Percentiles rank a stretch among this genome's conserved stretches.
These are phyloP conservation scores for Blastobotrys robertii DNA, from an alignment of 805 yeast species.

Conservation along the genomic window DNA sequence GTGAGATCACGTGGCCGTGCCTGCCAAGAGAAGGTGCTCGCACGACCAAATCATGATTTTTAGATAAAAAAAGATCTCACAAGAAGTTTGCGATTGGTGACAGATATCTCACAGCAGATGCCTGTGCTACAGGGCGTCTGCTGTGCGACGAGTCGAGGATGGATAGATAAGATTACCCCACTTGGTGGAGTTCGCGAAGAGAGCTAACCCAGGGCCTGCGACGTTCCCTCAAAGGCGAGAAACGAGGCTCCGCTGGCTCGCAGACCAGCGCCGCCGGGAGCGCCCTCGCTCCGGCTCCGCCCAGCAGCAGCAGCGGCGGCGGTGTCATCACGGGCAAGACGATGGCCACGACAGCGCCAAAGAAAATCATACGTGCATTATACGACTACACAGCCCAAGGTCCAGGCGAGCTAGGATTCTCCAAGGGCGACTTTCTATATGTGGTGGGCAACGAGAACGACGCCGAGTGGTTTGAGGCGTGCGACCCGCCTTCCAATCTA, in stretches of 20 bases:
- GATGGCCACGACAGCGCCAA: constrained; percentile 45
- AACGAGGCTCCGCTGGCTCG: constrained; percentile 17
- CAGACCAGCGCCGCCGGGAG: constrained; percentile 5
- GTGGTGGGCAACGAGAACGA: constrained; percentile 56
- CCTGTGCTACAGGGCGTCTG: no score
- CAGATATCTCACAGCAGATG: no score
- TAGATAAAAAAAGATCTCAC: not conserved
- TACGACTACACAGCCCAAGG: constrained; percentile 70
- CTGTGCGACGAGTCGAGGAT: no score
- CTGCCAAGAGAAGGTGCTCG: not conserved
- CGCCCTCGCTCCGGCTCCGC: constrained; percentile 6
- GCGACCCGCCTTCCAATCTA: constrained; percentile 68
- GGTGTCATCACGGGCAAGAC: constrained; percentile 12
- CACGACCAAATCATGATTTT: not conserved
- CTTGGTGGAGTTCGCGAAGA: not conserved
- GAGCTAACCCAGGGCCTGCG: constrained; percentile 21
- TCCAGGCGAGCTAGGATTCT: constrained; percentile 69
- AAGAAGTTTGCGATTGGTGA: no score
- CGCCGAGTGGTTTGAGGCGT: constrained; percentile 72
- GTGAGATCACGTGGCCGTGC: not conserved
- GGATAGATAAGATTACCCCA: no score
- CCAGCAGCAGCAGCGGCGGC: constrained; percentile 5
- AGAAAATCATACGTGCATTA: constrained; percentile 74
- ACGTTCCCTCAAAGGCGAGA: constrained; percentile 27
- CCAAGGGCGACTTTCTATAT: constrained; percentile 81